Evolutionary conservation across 345 rosid species (phyloP), one percentile per base, ranked within the genome.

Genomic region (Rhodamnia argentea): DNA sequence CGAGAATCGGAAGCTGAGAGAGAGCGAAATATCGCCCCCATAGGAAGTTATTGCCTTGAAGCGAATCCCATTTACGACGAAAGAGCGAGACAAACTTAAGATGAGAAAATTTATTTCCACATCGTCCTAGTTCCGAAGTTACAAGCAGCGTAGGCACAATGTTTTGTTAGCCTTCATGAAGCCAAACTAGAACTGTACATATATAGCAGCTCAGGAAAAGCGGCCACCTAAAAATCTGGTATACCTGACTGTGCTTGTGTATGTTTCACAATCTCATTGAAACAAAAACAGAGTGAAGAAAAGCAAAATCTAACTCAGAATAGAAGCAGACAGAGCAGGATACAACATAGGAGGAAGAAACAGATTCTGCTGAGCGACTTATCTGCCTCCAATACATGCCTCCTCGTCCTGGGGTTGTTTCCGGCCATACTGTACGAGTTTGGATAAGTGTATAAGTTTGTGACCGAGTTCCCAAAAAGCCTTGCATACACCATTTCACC

Each of bases 321-420:
- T 82, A 96, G 85, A 56, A 97, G 89, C 81, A 97, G 94, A 84
- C 99, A 96, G 32, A 95, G 57, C 85, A 91, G 32, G 16, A 90
- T 86, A 89, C 98, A 96, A 83, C 99, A 97, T 44, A 93, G 84
- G 44, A 93, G 92, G 91, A 97, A 97, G 88, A 96, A 91, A 83
- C 92, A 91, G 88, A 96, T 89, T 88, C 99, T 91, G 92, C 92
- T 88, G 20, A 97, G 94, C 0, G 97, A 95, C 90, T 81, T 92
- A 55, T 97, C 95, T 1, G 94, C 94, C 89, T 92, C 93, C 96
- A 93, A 85, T 27, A 95, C 84, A 82, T 89, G 98, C 90, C 99
- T 95, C 89, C 98, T 90, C 76, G 93, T 85, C 90, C 98, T 90
- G 3, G 97, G 94, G 22, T 94, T 93, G 8, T 89, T 89, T 24